Evolutionary conservation across 345 rosid genomes (phyloP), one percentile per base, ranked within the genome.

Genomic region (Citrus medica): DNA sequence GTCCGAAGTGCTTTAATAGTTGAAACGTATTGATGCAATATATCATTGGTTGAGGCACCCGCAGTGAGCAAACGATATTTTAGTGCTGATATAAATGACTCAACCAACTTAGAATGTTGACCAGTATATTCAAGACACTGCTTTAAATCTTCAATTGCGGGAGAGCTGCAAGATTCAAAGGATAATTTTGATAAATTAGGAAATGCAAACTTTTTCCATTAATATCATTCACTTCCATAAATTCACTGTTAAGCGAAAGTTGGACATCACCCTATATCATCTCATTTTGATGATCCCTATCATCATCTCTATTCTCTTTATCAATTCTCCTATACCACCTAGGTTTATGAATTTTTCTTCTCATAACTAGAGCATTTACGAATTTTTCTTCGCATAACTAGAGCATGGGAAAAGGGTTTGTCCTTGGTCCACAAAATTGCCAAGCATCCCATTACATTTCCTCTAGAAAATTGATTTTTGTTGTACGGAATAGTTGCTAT

Each of bases 31-130:
- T 96, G 99, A 84, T 92, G 99, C 84, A 96, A 79, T 88, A 96
- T 96, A 85, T 96, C 99, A 94, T 93, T 96, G 72, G 99, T 94
- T 76, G 99, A 96, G 83, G 97, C 99, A 61, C 99, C 98, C 17
- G 99, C 99, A 79, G 99, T 94, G 42, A 96, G 99, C 82, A 96
- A 82, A 63, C 98, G 95, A 73, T 89, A 91, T 83, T 87, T 92
- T 56, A 96, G 85, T 42, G 98, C 92, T 67, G 98, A 91, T 76
- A 92, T 92, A 79, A 96, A 94, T 75, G 99, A 91, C 66, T 91
- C 95, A 7, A 96, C 99, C 80, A 96, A 83, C 85, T 92, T 96
- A 72, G 97, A 92, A 82, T 96, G 99, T 48, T 96, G 99, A 63
- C 98, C 97, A 19, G 98, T 96, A 82, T 94, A 88, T 85, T 94